Base-by-base conservation (phyloP, 2,329 filamentous ascomycete species). In the Elsinoe ampelina region DNA sequence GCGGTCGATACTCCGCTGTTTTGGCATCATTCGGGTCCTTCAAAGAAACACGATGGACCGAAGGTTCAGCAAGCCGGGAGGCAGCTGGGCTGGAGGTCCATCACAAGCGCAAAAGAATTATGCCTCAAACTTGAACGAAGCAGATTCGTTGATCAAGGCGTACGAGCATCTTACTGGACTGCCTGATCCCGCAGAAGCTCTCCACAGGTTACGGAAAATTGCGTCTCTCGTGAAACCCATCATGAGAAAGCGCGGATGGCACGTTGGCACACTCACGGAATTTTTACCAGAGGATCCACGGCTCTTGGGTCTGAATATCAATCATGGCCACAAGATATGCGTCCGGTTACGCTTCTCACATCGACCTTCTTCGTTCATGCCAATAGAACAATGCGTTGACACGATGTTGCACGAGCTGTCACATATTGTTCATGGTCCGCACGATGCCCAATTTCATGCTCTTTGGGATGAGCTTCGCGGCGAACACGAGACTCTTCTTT, bases 361-460 rank as follows among this genome's bases (percentile, higher is more conserved):
- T 63, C 88, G 95, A 67, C 78, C 80, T 8, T 82, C 76, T 38
- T 84, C 89, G 63, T 97, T 97, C 65, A 71, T 95, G 17, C 84
- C 87, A 1, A 73, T 91, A 58, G 89, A 96, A 66, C 77, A 87
- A 61, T 79, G 95, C 6, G 78, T 89, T 42, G 90, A 96, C 70
- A 97, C 92, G 0, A 87, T 97, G 83, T 81, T 97, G 17, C 92
- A 97, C 68, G 92, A 97, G 63, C 80, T 97, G 2, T 85, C 83
- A n/a, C 92, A 97, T 66, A 95, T 87, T 62, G 80, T 89, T 10
- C 83, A 86, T 69, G 89, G 89, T 0, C 87, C 88, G 1, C 92
- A 97, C 68, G 83, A 96, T 66, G 79, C 77, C 47, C 80, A 86
- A 35, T 97, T 97, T 66, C 83, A 95, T 63, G 84, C 84, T 0